These are phyloP conservation scores for Urostyla sp. DNA, from an alignment of 73 alveolate genomes.

Conservation along the genomic window DNA sequence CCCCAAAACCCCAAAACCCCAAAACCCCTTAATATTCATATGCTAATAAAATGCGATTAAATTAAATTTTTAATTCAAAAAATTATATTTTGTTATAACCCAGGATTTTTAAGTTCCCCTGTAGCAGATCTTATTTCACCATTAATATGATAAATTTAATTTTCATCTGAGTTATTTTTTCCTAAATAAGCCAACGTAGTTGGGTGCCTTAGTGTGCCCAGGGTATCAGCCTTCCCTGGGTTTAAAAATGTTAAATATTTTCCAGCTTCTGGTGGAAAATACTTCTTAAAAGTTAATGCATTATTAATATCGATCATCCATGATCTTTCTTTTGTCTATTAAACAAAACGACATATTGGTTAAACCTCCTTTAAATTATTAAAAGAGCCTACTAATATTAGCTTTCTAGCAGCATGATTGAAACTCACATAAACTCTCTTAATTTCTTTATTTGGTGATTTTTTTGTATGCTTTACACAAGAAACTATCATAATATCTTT, in stretches of 20 bases:
- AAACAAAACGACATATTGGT: slow-evolving; percentile 20
- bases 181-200: slow-evolving; percentile 2
- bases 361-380: not conserved
- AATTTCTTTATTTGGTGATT: not conserved
- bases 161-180: not conserved
- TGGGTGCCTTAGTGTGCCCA: not conserved
- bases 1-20: slow-evolving; percentile 8
- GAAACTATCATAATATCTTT: slow-evolving; percentile 27
- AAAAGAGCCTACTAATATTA: slow-evolving; percentile 26
- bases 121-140: not conserved
- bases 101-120: not conserved
- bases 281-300: not conserved
- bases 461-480: slow-evolving; percentile 13
- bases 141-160: slow-evolving; percentile 14
- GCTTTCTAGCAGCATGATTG: not conserved
- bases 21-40: not conserved
- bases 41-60: not conserved
- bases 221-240: slow-evolving; percentile 25
- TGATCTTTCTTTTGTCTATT: not conserved
- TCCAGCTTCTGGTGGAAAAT: slow-evolving; percentile 27
- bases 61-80: not conserved
- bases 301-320: slow-evolving; percentile 45
- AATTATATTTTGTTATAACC: not conserved
- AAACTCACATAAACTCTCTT: slow-evolving; percentile 15
- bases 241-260: not conserved